A percentile compares a stretch with the other conserved stretches of the same genome.
phyloP scores from a whole-genome alignment of 306 rosid species.

The Herpetospermum pedunculosum region DNA sequence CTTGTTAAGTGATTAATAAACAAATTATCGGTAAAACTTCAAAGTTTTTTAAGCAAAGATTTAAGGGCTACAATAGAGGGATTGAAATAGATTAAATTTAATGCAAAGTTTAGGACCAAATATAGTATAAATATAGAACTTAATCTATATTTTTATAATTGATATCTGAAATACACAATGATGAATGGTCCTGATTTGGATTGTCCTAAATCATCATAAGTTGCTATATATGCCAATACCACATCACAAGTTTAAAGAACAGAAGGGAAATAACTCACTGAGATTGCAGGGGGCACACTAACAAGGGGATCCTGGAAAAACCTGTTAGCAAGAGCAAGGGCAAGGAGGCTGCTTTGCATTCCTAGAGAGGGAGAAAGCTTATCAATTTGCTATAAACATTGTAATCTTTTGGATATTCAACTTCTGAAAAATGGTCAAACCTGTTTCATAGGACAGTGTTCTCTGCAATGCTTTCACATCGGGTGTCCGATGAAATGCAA shows the following conservation, averaged over 20 bases:
- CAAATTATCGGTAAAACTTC: not conserved
- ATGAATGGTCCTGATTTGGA: not conserved
- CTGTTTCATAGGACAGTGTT: constrained; percentile 89
- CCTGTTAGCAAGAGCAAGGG: constrained; percentile 86
- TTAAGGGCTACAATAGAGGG: too few species aligned
- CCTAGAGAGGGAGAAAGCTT: constrained; percentile 33
- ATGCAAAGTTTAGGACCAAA: not conserved
- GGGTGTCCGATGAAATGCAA: constrained; percentile 37
- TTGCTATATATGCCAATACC: not conserved
- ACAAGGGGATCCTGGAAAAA: constrained; percentile 78
- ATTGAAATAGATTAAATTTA: not conserved
- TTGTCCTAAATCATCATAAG: not conserved
- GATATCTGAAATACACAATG: not conserved
- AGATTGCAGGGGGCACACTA: constrained; percentile 84
- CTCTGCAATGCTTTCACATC: constrained; percentile 69
- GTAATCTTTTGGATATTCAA: constrained; percentile 7
- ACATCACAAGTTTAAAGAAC: not conserved
- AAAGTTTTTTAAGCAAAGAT: not conserved
- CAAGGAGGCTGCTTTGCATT: constrained; percentile 98
- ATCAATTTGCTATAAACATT: not conserved
- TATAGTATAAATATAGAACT: not conserved
- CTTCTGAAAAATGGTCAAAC: constrained; percentile 20
- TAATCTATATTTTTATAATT: not conserved
- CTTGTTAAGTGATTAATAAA: not conserved
- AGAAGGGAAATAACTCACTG: constrained; percentile 42